Evolutionary conservation across 2,329 filamentous ascomycete genomes (phyloP).

Genomic region (Xylariaceae sp.): DNA sequence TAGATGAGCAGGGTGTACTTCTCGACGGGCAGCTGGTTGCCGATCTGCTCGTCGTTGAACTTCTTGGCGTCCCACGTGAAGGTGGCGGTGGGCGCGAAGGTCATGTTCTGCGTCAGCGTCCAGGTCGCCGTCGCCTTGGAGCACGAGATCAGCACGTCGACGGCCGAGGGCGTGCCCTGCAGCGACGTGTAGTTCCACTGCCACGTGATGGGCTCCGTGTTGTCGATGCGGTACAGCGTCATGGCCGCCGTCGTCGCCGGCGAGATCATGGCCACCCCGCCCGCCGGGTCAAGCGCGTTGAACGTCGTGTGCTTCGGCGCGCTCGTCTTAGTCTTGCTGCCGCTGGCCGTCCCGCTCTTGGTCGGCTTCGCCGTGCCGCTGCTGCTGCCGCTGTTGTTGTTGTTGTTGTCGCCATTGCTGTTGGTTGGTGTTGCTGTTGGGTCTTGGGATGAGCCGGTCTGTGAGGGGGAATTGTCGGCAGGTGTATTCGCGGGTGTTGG

Average conservation of each 20-base stretch:
- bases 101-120: conserved; percentile 69
- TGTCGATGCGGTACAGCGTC: conserved; percentile 65
- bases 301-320: conserved; percentile 48
- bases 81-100: conserved; percentile 55
- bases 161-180: conserved; percentile 61
- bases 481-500: conserved; percentile 11
- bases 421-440: conserved; percentile 13
- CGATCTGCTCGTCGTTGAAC: conserved; percentile 53
- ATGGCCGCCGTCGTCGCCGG: conserved; percentile 54
- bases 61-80: conserved; percentile 65
- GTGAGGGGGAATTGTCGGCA: conserved; percentile 1
- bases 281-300: conserved; percentile 53
- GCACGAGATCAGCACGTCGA: conserved; percentile 66
- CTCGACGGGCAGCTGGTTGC: conserved; percentile 56
- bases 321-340: conserved; percentile 36
- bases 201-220: conserved; percentile 59
- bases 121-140: conserved; percentile 58
- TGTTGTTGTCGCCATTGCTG: neutral
- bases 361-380: conserved; percentile 47
- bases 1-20: conserved; percentile 68
- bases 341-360: conserved; percentile 44
- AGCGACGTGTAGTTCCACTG: conserved; percentile 71
- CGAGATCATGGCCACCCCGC: conserved; percentile 58
- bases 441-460: conserved; percentile 14
- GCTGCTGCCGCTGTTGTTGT: neutral